phyloP scores from a whole-genome alignment of 2,329 filamentous ascomycete genomes.

The Penicillium paneum region DNA sequence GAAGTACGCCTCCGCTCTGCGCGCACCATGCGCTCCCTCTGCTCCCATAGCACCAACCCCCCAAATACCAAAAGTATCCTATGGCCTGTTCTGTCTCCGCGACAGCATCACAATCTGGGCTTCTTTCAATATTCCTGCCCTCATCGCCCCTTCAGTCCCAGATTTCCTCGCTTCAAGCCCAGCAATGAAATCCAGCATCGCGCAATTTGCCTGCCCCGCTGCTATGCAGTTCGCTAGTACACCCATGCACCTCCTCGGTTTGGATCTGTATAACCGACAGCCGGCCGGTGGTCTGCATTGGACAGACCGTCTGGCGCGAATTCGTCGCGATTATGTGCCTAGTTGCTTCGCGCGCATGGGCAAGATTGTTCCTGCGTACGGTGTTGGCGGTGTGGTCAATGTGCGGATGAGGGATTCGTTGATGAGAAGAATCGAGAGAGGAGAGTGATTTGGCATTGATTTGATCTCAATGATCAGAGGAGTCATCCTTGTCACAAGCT shows the following conservation, averaged over 20 bases:
- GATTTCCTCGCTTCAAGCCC: slow-evolving; percentile 48
- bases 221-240: slow-evolving; percentile 75
- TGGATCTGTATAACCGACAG: slow-evolving; percentile 79
- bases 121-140: slow-evolving; percentile 80
- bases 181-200: slow-evolving; percentile 56
- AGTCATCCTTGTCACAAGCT: background rate
- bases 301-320: slow-evolving; percentile 61
- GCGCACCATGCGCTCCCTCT: slow-evolving; percentile 3
- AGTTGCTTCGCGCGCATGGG: slow-evolving; percentile 74
- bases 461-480: background rate
- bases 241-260: slow-evolving; percentile 76
- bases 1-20: slow-evolving; percentile 10
- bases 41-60: slow-evolving; percentile 26
- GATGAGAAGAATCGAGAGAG: slow-evolving; percentile 57
- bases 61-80: slow-evolving; percentile 65
- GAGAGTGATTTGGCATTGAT: slow-evolving; percentile 16
- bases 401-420: slow-evolving; percentile 63
- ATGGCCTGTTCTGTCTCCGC: slow-evolving; percentile 73
- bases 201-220: slow-evolving; percentile 79
- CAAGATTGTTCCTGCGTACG: slow-evolving; percentile 84
- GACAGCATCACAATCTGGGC: slow-evolving; percentile 90
- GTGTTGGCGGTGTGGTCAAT: slow-evolving; percentile 83
- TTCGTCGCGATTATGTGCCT: slow-evolving; percentile 72
- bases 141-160: slow-evolving; percentile 68
- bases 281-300: slow-evolving; percentile 45